Percentiles rank a stretch among this genome's conserved stretches.
phyloP scores from a whole-genome alignment of 1,139 yeast genomes.

The Pichiaceae sp. region DNA sequence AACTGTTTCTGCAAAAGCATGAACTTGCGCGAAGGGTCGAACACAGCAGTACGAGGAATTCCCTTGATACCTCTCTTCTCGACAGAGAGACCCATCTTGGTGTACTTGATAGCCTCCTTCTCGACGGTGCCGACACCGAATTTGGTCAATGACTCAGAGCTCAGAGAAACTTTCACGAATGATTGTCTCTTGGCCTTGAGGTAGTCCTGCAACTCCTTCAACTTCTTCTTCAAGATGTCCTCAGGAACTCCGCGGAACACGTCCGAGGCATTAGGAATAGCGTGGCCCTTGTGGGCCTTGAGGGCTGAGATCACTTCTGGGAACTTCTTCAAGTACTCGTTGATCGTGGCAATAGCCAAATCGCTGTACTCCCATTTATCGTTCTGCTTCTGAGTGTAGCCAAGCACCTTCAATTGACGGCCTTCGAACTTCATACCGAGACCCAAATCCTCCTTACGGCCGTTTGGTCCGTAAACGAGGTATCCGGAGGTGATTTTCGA shows the following conservation, averaged over 20 bases:
- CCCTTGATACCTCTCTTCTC: constrained; percentile 59
- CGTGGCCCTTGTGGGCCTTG: constrained; percentile 19
- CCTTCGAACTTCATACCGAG: constrained; percentile 78
- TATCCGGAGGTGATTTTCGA: constrained; percentile 72
- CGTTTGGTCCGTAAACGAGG: constrained; percentile 46
- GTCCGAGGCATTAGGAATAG: constrained; percentile 33
- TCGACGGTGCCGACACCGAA: constrained; percentile 66
- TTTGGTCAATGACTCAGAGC: constrained; percentile 70
- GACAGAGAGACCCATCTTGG: constrained; percentile 33
- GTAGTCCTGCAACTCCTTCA: constrained; percentile 46
- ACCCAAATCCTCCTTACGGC: constrained; percentile 66
- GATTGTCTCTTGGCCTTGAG: constrained; percentile 45
- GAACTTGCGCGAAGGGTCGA: constrained; percentile 69
- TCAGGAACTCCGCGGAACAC: constrained; percentile 41
- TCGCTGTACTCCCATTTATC: constrained; percentile 82
- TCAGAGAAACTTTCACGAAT: constrained; percentile 62
- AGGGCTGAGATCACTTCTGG: constrained; percentile 50
- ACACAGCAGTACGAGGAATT: constrained; percentile 78
- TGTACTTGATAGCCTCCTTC: constrained; percentile 42
- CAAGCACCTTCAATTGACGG: constrained; percentile 74
- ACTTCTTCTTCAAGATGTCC: constrained; percentile 30
- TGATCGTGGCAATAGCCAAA: constrained; percentile 59
- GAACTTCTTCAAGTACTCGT: constrained; percentile 52
- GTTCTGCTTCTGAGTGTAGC: constrained; percentile 64
- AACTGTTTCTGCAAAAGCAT: constrained; percentile 67